Evolutionary conservation across 345 rosid species (phyloP), one percentile per base, ranked within the genome.

Genomic region (Carallia pectinifolia): DNA sequence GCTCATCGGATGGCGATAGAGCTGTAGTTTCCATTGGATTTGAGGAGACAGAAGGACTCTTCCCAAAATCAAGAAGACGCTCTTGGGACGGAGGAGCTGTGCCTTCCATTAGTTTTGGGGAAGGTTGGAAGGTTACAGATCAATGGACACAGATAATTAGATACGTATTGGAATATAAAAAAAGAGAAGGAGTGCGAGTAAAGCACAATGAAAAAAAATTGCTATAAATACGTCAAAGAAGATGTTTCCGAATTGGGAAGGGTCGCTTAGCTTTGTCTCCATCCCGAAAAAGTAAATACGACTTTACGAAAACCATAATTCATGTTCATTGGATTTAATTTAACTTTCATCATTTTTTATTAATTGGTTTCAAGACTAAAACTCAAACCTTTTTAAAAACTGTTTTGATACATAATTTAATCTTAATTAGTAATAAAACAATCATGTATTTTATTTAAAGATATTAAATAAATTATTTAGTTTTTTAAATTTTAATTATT

Each of bases 61-160:
- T 83, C 80, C 97, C 99, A 81, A 84, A 94, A 81, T 72, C 84
- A 64, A 89, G 90, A 61, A 97, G 97, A 44, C 10, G 50, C 71
- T 87, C 93, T 71, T 87, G 69, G 38, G 76, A 81, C 38, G 77
- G 71, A 68, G 77, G 71, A 68, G 58, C 38, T 5, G 53, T 27
- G 67, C 69, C 86, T 83, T 90, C 97, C 97, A 90, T 94, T 80
- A 66, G 58, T 17, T 54, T 69, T 70, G 62, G 59, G 54, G 61
- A 3, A 2, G 31, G 34, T 6, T 23, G 23, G 23, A 23, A 23
- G 34, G 9, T 27, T 56, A 27, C 33, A 27, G 66, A 53, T 65
- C 30, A 52, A 72, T 62, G 16, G 34, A 33, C 23, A 23, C 23
- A 23, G 23, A 13, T 44, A 13, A 2, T 2, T 15, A 15, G 16